A percentile compares a stretch with the other conserved stretches of the same genome.
Conservation (phyloP, 2,329 filamentous ascomycete species). For the Pyricularia pennisetigena region DNA sequence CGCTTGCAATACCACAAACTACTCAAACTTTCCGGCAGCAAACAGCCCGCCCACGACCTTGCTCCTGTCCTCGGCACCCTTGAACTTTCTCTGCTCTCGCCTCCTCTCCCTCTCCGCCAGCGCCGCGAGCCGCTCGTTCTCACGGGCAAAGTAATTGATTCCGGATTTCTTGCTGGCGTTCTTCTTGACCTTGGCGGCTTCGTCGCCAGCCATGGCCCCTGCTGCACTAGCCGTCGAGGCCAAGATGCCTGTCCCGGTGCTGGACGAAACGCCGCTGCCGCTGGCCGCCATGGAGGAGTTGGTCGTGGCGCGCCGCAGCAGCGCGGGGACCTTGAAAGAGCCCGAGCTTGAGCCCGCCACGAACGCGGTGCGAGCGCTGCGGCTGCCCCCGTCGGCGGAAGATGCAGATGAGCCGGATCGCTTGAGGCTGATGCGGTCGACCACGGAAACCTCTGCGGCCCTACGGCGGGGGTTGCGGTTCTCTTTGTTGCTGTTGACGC, state of each 20-base stretch:
- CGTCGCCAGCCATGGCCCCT: constrained; percentile 13
- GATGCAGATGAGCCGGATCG: constrained; percentile 33
- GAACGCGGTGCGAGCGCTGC: constrained; percentile 45
- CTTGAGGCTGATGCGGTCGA: constrained; percentile 67
- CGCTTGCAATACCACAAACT: not conserved
- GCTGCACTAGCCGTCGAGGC: not conserved
- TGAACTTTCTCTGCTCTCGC: constrained; percentile 47
- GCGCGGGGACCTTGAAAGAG: constrained; percentile 57
- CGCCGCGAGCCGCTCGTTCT: constrained; percentile 45
- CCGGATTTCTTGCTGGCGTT: constrained; percentile 50
- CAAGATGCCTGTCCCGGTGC: constrained; percentile 6
- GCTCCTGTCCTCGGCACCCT: constrained; percentile 45
- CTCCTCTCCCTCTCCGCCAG: constrained; percentile 47
- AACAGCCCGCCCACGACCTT: constrained; percentile 49
- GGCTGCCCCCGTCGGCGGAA: constrained; percentile 19
- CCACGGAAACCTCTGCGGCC: constrained; percentile 53
- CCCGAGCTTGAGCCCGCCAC: constrained; percentile 23
- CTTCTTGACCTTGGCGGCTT: constrained; percentile 31
- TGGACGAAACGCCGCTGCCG: constrained; percentile 22
- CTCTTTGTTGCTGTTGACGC: constrained; percentile 33
- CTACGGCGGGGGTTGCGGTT: constrained; percentile 30
- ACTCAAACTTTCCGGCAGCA: constrained; percentile 45
- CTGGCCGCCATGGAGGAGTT: constrained; percentile 28
- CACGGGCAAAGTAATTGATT: constrained; percentile 49
- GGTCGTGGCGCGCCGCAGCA: constrained; percentile 66